These are phyloP conservation scores for Viola odorata DNA, from an alignment of 345 rosid species.

Conservation along the genomic window DNA sequence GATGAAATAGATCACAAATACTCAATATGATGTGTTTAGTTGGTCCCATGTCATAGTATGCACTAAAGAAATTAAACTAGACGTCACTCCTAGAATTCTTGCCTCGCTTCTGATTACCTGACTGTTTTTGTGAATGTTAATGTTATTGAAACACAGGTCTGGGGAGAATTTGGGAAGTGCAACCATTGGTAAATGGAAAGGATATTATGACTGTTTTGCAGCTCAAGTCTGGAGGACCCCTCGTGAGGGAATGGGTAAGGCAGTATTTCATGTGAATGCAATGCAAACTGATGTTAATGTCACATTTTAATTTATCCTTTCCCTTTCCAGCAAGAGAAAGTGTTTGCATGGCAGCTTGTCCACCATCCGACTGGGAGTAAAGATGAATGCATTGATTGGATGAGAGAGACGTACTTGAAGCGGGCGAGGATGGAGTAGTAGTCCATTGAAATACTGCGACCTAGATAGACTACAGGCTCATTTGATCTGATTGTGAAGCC, in stretches of 20 bases:
- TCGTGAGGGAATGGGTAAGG: slow-evolving; percentile 82
- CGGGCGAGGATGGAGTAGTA: slow-evolving; percentile 40
- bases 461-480: too few species aligned
- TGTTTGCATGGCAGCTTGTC: slow-evolving; percentile 81
- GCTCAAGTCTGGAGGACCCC: slow-evolving; percentile 67
- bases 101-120: background rate
- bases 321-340: slow-evolving; percentile 64
- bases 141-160: slow-evolving; percentile 47
- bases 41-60: too few species aligned
- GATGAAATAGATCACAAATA: too few species aligned
- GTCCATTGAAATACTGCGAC: background rate
- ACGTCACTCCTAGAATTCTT: background rate
- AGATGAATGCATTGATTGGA: slow-evolving; percentile 89
- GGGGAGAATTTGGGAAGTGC: slow-evolving; percentile 66
- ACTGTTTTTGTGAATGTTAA: background rate
- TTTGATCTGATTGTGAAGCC: background rate
- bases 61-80: too few species aligned
- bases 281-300: background rate
- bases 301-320: slow-evolving; percentile 8
- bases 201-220: slow-evolving; percentile 73
- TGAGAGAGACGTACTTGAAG: slow-evolving; percentile 61
- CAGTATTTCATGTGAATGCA: slow-evolving; percentile 2
- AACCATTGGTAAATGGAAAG: slow-evolving; percentile 78
- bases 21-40: too few species aligned
- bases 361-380: slow-evolving; percentile 50